phyloP scores from a whole-genome alignment of 768 basidiomycete genomes.

The Atractiella rhizophila region DNA sequence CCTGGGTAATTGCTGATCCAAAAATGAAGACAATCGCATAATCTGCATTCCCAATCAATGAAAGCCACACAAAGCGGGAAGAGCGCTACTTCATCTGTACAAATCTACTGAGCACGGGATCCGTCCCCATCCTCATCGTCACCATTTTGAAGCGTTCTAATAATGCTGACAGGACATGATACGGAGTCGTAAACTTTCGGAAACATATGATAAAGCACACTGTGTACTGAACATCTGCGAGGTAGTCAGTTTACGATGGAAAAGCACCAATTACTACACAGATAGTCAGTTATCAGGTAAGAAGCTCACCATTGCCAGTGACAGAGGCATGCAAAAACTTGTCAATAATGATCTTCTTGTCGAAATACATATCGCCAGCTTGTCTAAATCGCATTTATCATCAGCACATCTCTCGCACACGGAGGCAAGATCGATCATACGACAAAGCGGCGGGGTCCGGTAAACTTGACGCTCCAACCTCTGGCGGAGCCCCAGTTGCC shows the following conservation, averaged over 20 bases:
- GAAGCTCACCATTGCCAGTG: conserved; percentile 13
- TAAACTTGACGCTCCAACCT: too few species aligned
- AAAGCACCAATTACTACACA: background rate
- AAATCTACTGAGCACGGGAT: conserved; percentile 14
- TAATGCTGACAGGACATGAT: conserved; percentile 11
- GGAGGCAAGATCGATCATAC: too few species aligned
- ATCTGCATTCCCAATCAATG: conserved; percentile 5
- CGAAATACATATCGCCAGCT: conserved; percentile 15
- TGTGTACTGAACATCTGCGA: conserved; percentile 16
- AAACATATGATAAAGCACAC: conserved; percentile 15
- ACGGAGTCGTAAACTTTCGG: conserved; percentile 9
- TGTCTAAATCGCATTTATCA: too few species aligned
- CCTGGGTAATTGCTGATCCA: conserved; percentile 16
- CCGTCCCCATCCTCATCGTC: conserved; percentile 4
- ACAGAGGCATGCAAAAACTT: conserved; percentile 17
- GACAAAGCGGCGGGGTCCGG: too few species aligned
- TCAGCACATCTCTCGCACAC: too few species aligned
- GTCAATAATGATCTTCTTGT: conserved; percentile 14
- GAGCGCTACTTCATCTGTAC: conserved; percentile 14
- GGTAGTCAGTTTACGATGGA: background rate
- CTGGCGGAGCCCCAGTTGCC: too few species aligned
- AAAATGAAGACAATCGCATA: conserved; percentile 11
- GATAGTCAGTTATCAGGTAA: background rate
- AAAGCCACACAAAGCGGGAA: background rate
- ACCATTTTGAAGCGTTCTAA: conserved; percentile 14